Conservation (phyloP, 345 rosid species). For the Leavenworthia alabamica region DNA sequence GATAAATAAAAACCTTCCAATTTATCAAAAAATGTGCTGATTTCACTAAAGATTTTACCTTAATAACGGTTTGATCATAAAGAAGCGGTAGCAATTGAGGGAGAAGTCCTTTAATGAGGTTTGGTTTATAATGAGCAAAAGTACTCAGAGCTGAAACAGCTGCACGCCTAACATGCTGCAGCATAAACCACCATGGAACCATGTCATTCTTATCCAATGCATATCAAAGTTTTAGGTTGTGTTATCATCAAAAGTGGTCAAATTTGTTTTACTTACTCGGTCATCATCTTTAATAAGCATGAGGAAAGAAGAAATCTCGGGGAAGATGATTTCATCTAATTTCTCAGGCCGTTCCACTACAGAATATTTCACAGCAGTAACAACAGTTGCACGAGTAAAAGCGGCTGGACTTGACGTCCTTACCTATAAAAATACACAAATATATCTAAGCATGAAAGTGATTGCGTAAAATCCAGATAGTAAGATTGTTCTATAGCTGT, state of each 20-base stretch:
- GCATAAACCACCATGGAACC: conserved; percentile 30
- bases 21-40: no score
- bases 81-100: conserved; percentile 85
- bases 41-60: conserved; percentile 43
- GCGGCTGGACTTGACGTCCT: conserved; percentile 81
- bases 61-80: conserved; percentile 88
- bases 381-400: conserved; percentile 93
- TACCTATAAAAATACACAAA: conserved; percentile 39
- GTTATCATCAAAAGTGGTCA: neutral
- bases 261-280: conserved; percentile 43
- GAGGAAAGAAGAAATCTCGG: conserved; percentile 82
- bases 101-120: conserved; percentile 83
- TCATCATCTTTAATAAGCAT: conserved; percentile 92
- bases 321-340: conserved; percentile 84
- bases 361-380: conserved; percentile 90
- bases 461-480: neutral
- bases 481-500: no score
- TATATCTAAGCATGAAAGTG: neutral
- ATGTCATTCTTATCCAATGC: neutral
- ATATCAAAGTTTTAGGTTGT: neutral
- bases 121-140: conserved; percentile 95
- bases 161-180: conserved; percentile 99
- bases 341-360: conserved; percentile 92
- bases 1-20: neutral
- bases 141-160: conserved; percentile 95